phyloP scores from a whole-genome alignment of 495 filamentous ascomycete genomes.

The Glutinoglossum americanum region DNA sequence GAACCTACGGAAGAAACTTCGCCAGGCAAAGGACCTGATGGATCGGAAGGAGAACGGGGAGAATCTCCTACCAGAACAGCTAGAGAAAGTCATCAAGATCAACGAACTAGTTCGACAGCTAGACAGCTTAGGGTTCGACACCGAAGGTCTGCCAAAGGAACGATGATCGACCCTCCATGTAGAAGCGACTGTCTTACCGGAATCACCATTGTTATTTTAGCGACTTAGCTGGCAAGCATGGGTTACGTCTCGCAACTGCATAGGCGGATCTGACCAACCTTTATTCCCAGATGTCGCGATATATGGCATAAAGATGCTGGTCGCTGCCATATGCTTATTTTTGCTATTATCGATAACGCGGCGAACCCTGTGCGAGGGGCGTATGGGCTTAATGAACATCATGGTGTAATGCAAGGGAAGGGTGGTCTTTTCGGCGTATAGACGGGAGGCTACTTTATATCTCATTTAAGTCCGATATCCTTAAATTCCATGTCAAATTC shows the following conservation, averaged over 20 bases:
- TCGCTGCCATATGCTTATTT: too few relatives aligned
- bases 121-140: conserved; percentile 66
- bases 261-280: too few relatives aligned
- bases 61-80: conserved; percentile 72
- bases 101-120: conserved; percentile 80
- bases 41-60: conserved; percentile 80
- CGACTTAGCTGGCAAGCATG: background rate
- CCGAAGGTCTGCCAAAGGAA: conserved; percentile 20
- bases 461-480: background rate
- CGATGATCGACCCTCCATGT: background rate
- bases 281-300: too few relatives aligned
- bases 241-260: too few relatives aligned
- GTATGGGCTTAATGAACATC: background rate
- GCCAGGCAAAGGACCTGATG: conserved; percentile 75
- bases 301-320: too few relatives aligned
- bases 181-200: too few relatives aligned
- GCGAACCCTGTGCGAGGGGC: background rate
- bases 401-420: background rate
- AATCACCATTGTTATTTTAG: background rate
- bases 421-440: background rate
- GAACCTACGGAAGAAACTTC: conserved; percentile 87
- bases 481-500: background rate
- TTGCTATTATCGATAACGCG: too few relatives aligned
- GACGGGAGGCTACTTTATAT: background rate
- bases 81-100: conserved; percentile 94